Base-by-base conservation (phyloP, 257 asterid genomes). In the Solanum tarapatanum region DNA sequence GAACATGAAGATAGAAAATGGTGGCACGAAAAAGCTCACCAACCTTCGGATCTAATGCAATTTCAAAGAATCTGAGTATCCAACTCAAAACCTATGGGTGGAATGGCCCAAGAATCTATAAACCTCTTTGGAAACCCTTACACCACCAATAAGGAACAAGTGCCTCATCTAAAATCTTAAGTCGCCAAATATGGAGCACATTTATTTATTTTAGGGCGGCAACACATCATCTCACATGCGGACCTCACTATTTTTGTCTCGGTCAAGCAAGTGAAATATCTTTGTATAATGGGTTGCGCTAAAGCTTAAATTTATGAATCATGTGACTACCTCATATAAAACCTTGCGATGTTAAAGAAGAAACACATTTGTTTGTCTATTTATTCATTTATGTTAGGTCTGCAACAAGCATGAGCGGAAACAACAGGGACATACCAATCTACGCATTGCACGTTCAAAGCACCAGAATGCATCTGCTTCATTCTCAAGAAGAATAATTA, bases 381-480 rank as follows among this genome's bases (percentile, higher is more conserved):
- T n/a, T 37, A n/a, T 12, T 43, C 30, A 37, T 76, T 11, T 2
- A 36, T 76, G 48, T 48, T 4, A 82, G 85, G 85, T 48, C 11
- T 9, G 85, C 17, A 48, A 82, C 41, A 48, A 19, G 68, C 7
- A 82, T 82, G 90, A 90, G 83, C 55, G 45, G 82, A 90, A 82
- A 77, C 51, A 87, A 88, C 4, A 21, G 69, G 75, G 86, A 41
- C 93, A 90, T 94, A 96, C 99, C 90, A 96, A 91, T 90, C 98
- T 94, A 73, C 96, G 95, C 99, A 97, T 97, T 84, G 95, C 96
- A 48, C 94, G 98, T 90, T 97, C 99, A 86, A 97, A 97, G 93
- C 98, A 94, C 98, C 99, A 97, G 92, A 94, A 97, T 77, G 98
- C 98, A 92, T 97, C 99, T 79, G 99, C 99, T 92, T 97, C 99